Base-by-base conservation (phyloP, 768 basidiomycete species). In the Suillus subaureus region DNA sequence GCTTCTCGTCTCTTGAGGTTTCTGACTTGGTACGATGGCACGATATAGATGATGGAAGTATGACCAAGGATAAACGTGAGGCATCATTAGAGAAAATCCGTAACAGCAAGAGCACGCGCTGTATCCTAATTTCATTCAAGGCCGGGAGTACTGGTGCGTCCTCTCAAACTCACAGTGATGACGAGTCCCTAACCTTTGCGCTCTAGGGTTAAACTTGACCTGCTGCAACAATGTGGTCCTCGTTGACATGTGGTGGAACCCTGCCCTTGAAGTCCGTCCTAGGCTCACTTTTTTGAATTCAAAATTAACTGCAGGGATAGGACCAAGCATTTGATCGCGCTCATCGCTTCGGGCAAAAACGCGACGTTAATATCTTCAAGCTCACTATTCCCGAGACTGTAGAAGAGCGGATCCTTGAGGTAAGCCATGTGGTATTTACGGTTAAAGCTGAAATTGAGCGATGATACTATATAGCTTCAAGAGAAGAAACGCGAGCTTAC, bases 101-200 rank as follows among this genome's bases (percentile, higher is more conserved):
- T 72, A 86, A 68, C 21, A 86, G 84, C 73, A 75, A 77, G 33
- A 80, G 70, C 18, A 87, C 83, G 13, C 85, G 84, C 39, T 89
- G 97, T 51, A 97, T 99, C 67, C 79, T 99, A 68, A 96, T 99
- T 68, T 97, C 95, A 0, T 96, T 98, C 86, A 97, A 96, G 76
- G 95, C 96, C 35, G 96, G 96, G 5, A 92, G 92, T 72, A 94
- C 92, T n/a, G 94, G 94, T 92, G 70, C 62, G 82, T 77, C 40
- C 13, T 35, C 33, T 42, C 28, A 12, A 31, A 42, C 18, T 42
- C 40, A 31, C 18, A 18, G 18, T 42, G 58, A 42, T 13, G 18
- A 6, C 40, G 18, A 26, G 47, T 57, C 37, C 28, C 62, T 65
- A 62, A 31, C 63, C 28, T 23, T 2, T 58, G 35, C 33, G 26